Evolutionary conservation across 1,284 basidiomycete species (phyloP), one percentile per base, ranked within the genome.

Genomic region (Trichosporon asahii): DNA sequence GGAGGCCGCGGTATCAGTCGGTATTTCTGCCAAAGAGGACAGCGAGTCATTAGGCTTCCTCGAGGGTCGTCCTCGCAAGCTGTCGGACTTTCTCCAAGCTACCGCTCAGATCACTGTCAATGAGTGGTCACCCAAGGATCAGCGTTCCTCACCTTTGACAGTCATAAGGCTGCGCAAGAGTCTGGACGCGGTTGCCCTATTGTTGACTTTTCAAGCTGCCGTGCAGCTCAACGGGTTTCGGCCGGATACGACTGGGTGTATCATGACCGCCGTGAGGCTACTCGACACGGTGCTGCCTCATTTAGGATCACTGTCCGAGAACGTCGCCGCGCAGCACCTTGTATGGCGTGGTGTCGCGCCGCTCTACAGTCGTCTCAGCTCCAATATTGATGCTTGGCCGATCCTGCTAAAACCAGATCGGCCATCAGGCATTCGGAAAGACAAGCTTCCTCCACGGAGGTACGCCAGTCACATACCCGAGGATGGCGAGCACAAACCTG

Each of bases 291-390:
- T 81, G 3, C 33, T 68, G 2, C 70, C 79, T 0, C 64, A 70
- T 0, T 25, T 82, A 0, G 21, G 33, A 1, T 61, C 29, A 8
- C 44, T 75, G 0, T 72, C 70, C 0, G 69, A 73, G 21, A 66
- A 66, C 14, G 69, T 76, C 0, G 69, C 78, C 0, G 61, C 73
- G 1, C 77, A 78, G 55, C 74, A 75, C 14, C 75, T 89, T 2
- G 86, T 94, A 15, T 79, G 91, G 68, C 84, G 86, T 40, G 89
- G 88, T 0, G 83, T 95, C 15, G 87, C 90, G 60, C 89, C 90
- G 9, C 79, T 94, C 21, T 84, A 89, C 3, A 76, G 82, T 49
- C 18, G 33, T 9, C 21, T 12, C 77, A 76, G 27, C 77, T 73
- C 11, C 78, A 78, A 37, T 71, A 68, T 15, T 74, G 82, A 83